Evolutionary conservation across 768 basidiomycete species (phyloP), one percentile per base, ranked within the genome.

Genomic region (Hypholoma sublateritium): DNA sequence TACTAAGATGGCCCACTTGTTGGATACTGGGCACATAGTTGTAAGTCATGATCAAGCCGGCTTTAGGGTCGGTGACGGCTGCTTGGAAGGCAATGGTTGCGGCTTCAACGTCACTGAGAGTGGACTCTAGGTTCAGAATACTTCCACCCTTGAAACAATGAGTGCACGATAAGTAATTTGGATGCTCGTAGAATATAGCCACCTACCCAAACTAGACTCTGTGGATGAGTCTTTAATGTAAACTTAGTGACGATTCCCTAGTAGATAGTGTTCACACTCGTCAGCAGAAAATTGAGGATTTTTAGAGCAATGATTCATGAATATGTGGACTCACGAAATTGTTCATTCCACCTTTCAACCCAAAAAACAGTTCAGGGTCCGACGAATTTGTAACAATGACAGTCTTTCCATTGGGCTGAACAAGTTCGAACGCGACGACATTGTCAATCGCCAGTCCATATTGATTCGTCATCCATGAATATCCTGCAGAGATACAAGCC

Each of bases 401-500:
- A 1, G 82, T 67, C 0, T 69, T 72, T 7, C 85, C 84, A 59
- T 77, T 77, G 0, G 86, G 85, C 50, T 81, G 70, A 0, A 85
- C 85, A 1, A 88, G 71, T 59, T 87, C 82, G 60, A 70, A 85
- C 0, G 77, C 76, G n/a, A 70, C 68, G 34, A 87, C 73, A 1
- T 73, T 84, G 57, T 88, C 86, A n/a, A 79, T 61, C 0, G 82
- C 80, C 49, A 89, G 59, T 12, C 87, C 86, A 57, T 79, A 73
- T 54, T 86, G 82, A 57, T 87, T 86, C 0, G 82, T 82, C 50
- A 77, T 70, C 80, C 80, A 88, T 12, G 87, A 87, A 61, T 85
- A 88, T 3, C 87, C 86, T 77, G 16, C 54, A 14, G 4, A 35
- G n/a, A 44, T 22, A 17, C 25, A 5, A 25, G 14, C 11, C 4